A percentile compares a stretch with the other conserved stretches of the same genome.
These are phyloP conservation scores for Mycena rosella DNA, from an alignment of 768 basidiomycete species.

Conservation along the genomic window DNA sequence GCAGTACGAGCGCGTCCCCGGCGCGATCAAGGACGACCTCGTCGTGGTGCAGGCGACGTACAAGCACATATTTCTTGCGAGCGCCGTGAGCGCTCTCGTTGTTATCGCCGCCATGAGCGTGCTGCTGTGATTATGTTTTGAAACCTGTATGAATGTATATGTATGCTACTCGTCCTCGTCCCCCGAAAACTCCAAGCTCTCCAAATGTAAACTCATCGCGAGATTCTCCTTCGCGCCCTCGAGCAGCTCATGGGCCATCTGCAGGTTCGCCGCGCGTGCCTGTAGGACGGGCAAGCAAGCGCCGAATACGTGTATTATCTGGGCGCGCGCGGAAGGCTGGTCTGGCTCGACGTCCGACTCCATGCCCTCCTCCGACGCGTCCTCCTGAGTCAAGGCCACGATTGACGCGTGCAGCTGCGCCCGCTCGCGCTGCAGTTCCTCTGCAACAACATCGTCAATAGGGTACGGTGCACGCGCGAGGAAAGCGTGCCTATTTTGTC, in stretches of 20 bases:
- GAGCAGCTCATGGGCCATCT: conserved; percentile 62
- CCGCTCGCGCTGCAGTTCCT: conserved; percentile 43
- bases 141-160: not conserved
- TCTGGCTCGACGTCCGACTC: not conserved
- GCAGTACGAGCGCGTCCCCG: conserved; percentile 31
- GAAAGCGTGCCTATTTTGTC: conserved; percentile 54
- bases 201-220: conserved; percentile 60
- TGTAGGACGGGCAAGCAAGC: conserved; percentile 63
- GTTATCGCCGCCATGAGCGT: conserved; percentile 17
- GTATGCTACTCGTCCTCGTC: conserved; percentile 18
- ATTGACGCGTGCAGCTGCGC: conserved; percentile 44
- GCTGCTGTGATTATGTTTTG: conserved; percentile 18
- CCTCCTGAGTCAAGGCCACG: conserved; percentile 37
- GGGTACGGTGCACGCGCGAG: not conserved
- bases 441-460: conserved; percentile 1
- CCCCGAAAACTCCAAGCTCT: conserved; percentile 49
- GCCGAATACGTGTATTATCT: conserved; percentile 56
- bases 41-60: conserved; percentile 33
- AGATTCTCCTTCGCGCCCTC: conserved; percentile 65
- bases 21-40: conserved; percentile 28
- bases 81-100: conserved; percentile 28
- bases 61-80: conserved; percentile 32
- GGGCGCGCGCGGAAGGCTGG: conserved; percentile 49
- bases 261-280: conserved; percentile 60
- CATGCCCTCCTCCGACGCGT: not conserved